Evolutionary conservation across 2,329 filamentous ascomycete genomes (phyloP), one percentile per base, ranked within the genome.

Genomic region (Trichoderma aggressivum): DNA sequence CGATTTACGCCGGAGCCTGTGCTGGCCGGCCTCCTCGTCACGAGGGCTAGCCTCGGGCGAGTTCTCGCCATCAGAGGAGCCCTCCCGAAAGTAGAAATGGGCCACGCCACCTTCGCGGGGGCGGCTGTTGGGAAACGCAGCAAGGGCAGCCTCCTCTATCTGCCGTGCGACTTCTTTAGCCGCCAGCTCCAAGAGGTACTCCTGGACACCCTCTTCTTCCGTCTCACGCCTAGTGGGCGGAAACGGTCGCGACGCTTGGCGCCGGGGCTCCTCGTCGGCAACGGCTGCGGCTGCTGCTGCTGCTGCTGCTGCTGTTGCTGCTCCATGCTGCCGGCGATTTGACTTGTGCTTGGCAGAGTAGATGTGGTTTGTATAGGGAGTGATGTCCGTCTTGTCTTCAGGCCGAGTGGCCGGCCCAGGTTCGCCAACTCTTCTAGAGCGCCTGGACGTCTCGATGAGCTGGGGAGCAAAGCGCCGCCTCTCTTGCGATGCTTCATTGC

Each of bases 91-190:
- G 78, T 88, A 86, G 78, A 91, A 94, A 77, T 94, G 91, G 75
- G 91, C 87, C 8, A 92, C 90, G 56, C 89, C 90, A 73, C 91
- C 90, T 76, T 92, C 89, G 73, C 88, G 87, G 53, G 91, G 86
- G 12, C 88, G 87, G 77, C 91, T 92, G 77, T 91, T 91, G 76
- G 92, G 91, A 77, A 94, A 94, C 1, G 91, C 92, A 50, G 90
- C 90, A 78, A 94, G 86, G 61, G 91, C 92, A 77, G 89, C 86
- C 75, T 97, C 93, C 73, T 92, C 89, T 74, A 98, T 84, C 79
- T 95, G 91, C 77, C 90, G 89, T 79, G 96, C 91, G 10, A 92
- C 92, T 77, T 94, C 91, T 77, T 90, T 91, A 64, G 92, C 92
- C 56, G 94, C 93, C 71, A 97, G 84, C 70, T 92, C 90, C 71